These are phyloP conservation scores for Candida cerambycidarum DNA, from an alignment of 805 yeast genomes.

Conservation along the genomic window DNA sequence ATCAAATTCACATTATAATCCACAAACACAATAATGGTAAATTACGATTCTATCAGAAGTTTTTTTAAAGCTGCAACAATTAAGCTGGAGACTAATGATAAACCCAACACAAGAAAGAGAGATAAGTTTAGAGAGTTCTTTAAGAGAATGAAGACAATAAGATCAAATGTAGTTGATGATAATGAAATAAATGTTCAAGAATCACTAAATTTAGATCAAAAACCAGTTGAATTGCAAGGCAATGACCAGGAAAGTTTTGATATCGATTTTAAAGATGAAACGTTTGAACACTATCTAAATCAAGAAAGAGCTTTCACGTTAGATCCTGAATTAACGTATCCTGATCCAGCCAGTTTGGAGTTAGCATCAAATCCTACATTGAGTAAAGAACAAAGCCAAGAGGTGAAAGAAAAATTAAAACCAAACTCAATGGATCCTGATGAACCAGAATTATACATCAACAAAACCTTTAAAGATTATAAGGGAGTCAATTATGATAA, in stretches of 20 bases:
- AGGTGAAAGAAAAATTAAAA: too few relatives aligned
- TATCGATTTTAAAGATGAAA: slow-evolving; percentile 1
- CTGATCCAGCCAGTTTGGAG: background rate
- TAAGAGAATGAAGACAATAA: background rate
- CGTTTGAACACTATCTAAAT: slow-evolving; percentile 1
- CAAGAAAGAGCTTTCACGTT: background rate
- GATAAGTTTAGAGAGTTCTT: slow-evolving; percentile 3
- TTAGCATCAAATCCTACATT: background rate
- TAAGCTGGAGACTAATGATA: too few relatives aligned
- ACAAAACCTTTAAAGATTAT: too few relatives aligned
- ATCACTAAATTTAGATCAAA: background rate
- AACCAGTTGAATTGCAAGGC: background rate
- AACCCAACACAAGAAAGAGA: slow-evolving; percentile 5
- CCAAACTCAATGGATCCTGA: too few relatives aligned
- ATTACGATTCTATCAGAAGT: slow-evolving; percentile 3
- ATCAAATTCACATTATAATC: slow-evolving; percentile 5
- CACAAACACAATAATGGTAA: slow-evolving; percentile 4
- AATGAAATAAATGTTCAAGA: background rate
- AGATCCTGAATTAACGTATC: background rate
- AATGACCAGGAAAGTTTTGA: background rate
- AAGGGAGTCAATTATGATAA: too few relatives aligned
- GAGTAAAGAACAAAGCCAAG: too few relatives aligned
- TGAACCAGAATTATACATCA: too few relatives aligned
- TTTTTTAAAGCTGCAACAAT: background rate
- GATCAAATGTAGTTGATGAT: background rate